Percentiles rank a stretch among this genome's conserved stretches.
Conservation (phyloP, 2,329 filamentous ascomycete species). For the Sclerotinia spermophila region DNA sequence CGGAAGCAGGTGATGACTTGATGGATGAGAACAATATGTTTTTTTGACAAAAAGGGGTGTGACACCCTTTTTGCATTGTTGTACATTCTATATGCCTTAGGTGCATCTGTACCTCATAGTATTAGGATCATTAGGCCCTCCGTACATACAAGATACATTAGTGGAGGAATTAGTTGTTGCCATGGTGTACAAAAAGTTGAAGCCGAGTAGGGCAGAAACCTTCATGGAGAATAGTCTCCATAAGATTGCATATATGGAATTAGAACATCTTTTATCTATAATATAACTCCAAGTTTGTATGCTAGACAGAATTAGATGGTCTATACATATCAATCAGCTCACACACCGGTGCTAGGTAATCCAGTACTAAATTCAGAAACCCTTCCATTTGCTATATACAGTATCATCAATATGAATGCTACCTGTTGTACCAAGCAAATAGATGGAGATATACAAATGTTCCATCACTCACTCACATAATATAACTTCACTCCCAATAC, state of each 20-base stretch:
- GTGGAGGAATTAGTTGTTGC: conserved; percentile 7
- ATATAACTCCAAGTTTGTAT: neutral
- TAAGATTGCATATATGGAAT: conserved; percentile 7
- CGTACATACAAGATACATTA: neutral
- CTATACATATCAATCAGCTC: neutral
- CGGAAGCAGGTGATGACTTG: neutral
- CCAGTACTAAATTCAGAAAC: neutral
- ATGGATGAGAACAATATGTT: neutral
- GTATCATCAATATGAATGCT: neutral
- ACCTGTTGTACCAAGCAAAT: neutral
- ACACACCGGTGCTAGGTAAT: neutral
- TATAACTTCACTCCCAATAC: neutral
- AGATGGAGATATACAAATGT: neutral
- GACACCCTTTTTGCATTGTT: conserved; percentile 8
- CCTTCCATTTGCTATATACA: neutral
- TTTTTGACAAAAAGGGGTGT: conserved; percentile 1
- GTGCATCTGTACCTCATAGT: conserved; percentile 6
- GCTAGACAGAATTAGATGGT: neutral
- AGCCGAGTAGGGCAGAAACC: conserved; percentile 15
- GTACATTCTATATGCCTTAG: neutral
- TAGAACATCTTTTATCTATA: neutral
- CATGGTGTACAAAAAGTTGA: conserved; percentile 10
- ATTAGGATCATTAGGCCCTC: neutral
- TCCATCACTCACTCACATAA: neutral
- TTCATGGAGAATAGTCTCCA: conserved; percentile 7